phyloP scores from a whole-genome alignment of 371 early-diverging fungal genomes.

The Conidiobolus incongruus region DNA sequence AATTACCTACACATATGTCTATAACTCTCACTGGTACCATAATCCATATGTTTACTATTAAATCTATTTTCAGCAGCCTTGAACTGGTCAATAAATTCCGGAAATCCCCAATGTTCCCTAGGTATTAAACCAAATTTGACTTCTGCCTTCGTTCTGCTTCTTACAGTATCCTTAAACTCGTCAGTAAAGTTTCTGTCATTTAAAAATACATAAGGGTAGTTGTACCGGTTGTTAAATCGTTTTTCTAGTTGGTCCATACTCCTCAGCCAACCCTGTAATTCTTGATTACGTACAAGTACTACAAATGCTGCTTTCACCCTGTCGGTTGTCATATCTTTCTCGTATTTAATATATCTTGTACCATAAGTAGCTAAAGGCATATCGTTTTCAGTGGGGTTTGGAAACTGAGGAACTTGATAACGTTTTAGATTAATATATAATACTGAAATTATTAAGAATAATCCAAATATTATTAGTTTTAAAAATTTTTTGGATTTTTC shows the following conservation, averaged over 20 bases:
- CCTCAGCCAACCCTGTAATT: slow-evolving; percentile 33
- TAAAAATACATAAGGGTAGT: slow-evolving; percentile 73
- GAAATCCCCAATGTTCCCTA: slow-evolving; percentile 60
- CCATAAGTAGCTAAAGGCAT: too few species aligned
- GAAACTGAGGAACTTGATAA: too few species aligned
- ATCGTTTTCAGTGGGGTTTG: too few species aligned
- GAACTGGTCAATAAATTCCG: slow-evolving; percentile 49
- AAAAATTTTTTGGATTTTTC: too few species aligned
- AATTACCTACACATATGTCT: slow-evolving; percentile 93
- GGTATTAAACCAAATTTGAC: slow-evolving; percentile 51
- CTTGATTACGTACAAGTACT: slow-evolving; percentile 40
- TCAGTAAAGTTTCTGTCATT: slow-evolving; percentile 61
- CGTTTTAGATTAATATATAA: too few species aligned
- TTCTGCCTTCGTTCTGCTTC: slow-evolving; percentile 19
- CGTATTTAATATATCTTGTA: too few species aligned
- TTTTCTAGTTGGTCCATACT: slow-evolving; percentile 57
- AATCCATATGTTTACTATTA: slow-evolving; percentile 38
- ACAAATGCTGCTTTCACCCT: slow-evolving; percentile 40
- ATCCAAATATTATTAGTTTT: too few species aligned
- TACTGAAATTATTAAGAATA: too few species aligned
- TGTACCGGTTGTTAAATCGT: slow-evolving; percentile 50
- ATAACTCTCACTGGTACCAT: slow-evolving; percentile 68
- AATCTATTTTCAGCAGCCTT: slow-evolving; percentile 28
- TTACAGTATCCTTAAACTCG: slow-evolving; percentile 34
- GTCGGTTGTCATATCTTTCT: too few species aligned